Conservation (phyloP, 2,329 filamentous ascomycete genomes). For the Trichoderma sp. region DNA sequence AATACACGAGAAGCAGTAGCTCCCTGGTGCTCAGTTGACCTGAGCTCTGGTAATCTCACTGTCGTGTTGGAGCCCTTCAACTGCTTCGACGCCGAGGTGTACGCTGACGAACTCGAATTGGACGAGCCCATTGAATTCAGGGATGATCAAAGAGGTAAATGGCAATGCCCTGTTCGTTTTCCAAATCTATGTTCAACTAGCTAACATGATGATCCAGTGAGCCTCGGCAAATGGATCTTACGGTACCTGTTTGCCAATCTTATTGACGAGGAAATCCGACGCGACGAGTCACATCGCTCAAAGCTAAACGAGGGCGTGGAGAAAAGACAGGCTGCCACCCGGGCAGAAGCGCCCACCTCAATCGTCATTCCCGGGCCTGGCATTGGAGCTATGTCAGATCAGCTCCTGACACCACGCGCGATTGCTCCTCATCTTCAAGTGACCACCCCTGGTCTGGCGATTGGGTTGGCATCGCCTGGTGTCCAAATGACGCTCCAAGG, state of each 20-base stretch:
- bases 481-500: conserved; percentile 40
- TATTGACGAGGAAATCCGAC: conserved; percentile 83
- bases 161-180: conserved; percentile 12
- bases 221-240: conserved; percentile 93
- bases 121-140: conserved; percentile 75
- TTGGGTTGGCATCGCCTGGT: conserved; percentile 71
- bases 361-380: conserved; percentile 46
- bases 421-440: conserved; percentile 60
- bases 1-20: conserved; percentile 87
- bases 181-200: background rate
- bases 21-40: conserved; percentile 95
- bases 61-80: conserved; percentile 92
- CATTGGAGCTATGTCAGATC: conserved; percentile 42
- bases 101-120: conserved; percentile 81
- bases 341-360: conserved; percentile 57
- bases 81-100: conserved; percentile 96
- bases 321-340: conserved; percentile 54
- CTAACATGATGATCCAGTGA: conserved; percentile 58
- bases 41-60: conserved; percentile 85
- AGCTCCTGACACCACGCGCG: conserved; percentile 59
- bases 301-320: conserved; percentile 62
- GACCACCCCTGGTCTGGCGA: conserved; percentile 73
- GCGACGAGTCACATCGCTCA: conserved; percentile 72
- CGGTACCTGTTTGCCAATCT: conserved; percentile 87
- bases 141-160: conserved; percentile 87